These are phyloP conservation scores for Aspergillus pseudoterreus DNA, from an alignment of 2,329 filamentous ascomycete genomes.

Conservation along the genomic window DNA sequence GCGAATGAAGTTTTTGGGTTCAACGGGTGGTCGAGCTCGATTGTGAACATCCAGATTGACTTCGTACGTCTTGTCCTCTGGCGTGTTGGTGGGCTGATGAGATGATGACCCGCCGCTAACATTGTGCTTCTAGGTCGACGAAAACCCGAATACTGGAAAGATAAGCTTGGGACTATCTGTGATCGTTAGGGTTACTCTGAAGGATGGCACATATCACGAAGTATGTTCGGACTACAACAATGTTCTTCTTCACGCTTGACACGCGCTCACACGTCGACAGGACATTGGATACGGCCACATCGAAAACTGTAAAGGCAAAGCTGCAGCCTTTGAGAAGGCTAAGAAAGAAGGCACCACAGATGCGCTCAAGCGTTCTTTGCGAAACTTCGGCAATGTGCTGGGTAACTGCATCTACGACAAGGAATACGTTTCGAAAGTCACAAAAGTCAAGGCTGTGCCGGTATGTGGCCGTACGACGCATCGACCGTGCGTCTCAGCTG, in stretches of 20 bases:
- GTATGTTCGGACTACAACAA: slow-evolving; percentile 29
- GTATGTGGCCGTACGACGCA: slow-evolving; percentile 26
- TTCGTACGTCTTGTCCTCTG: slow-evolving; percentile 57
- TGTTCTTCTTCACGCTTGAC: background rate
- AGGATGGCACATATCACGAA: slow-evolving; percentile 94
- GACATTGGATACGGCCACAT: slow-evolving; percentile 96
- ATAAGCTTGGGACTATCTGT: slow-evolving; percentile 85
- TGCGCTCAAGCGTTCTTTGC: slow-evolving; percentile 80
- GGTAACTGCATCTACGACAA: slow-evolving; percentile 99
- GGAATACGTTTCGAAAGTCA: slow-evolving; percentile 84
- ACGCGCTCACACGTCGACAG: slow-evolving; percentile 27
- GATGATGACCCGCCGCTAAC: slow-evolving; percentile 1
- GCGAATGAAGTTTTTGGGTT: slow-evolving; percentile 96
- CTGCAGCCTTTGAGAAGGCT: slow-evolving; percentile 93
- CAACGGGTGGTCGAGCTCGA: slow-evolving; percentile 96
- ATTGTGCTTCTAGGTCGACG: slow-evolving; percentile 59
- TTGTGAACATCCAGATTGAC: slow-evolving; percentile 90
- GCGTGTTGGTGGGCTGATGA: background rate
- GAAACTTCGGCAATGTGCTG: slow-evolving; percentile 91
- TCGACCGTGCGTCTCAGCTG: slow-evolving; percentile 5
- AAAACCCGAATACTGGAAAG: slow-evolving; percentile 71
- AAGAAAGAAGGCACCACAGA: slow-evolving; percentile 98
- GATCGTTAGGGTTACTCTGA: slow-evolving; percentile 82
- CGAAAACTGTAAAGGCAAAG: slow-evolving; percentile 93
- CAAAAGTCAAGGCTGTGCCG: slow-evolving; percentile 77